Evolutionary conservation across 345 rosid species (phyloP).

Genomic region (Lagerstroemia speciosa): DNA sequence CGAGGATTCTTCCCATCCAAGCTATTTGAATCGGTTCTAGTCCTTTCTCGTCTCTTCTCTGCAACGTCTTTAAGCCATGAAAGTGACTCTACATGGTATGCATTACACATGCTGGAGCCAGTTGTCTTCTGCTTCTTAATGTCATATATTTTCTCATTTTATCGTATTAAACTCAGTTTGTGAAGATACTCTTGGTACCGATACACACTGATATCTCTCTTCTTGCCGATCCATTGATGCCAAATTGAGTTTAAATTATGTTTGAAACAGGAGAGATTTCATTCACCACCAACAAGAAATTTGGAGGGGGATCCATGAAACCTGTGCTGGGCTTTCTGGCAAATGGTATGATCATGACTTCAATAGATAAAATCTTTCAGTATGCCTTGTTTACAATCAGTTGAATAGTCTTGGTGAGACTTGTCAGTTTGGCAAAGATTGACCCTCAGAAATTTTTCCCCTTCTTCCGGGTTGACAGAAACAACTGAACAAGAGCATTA

Average conservation of each 20-base stretch:
- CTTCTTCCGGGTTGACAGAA: neutral
- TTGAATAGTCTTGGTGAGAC: no score
- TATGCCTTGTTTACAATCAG: no score
- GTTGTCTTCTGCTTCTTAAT: no score
- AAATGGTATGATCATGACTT: neutral
- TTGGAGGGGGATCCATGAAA: no score
- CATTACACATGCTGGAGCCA: neutral
- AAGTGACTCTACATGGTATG: neutral
- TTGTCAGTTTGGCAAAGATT: no score
- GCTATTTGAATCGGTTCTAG: constrained; percentile 1
- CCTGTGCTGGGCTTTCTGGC: no score
- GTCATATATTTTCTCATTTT: neutral
- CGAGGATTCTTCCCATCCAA: constrained; percentile 17
- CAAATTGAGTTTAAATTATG: neutral
- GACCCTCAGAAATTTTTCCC: no score
- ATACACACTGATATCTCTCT: neutral
- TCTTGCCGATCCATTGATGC: neutral
- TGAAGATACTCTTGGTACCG: neutral
- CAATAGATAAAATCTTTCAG: no score
- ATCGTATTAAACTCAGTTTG: neutral
- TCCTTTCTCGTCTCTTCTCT: neutral
- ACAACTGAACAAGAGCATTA: neutral
- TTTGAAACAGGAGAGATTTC: neutral
- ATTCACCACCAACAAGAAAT: no score
- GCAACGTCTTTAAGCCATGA: neutral